A percentile compares a stretch with the other conserved stretches of the same genome.
These are phyloP conservation scores for Stromatinia cepivora DNA, from an alignment of 2,329 filamentous ascomycete species.

Conservation along the genomic window DNA sequence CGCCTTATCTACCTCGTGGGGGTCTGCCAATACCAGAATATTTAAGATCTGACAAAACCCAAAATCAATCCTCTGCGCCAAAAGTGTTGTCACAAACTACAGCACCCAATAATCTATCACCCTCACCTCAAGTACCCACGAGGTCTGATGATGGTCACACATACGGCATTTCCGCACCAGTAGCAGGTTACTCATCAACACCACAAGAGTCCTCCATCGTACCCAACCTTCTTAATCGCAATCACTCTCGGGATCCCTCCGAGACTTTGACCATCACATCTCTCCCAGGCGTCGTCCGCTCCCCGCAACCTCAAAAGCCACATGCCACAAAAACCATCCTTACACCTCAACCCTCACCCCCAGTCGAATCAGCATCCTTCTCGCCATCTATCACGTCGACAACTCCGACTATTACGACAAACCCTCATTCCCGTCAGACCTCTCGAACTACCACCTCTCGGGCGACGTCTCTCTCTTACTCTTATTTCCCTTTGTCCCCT, in stretches of 20 bases:
- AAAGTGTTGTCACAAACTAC: conserved; percentile 35
- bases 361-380: neutral
- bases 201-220: neutral
- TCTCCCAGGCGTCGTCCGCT: conserved; percentile 29
- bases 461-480: conserved; percentile 24
- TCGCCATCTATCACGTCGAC: conserved; percentile 4
- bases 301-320: conserved; percentile 36
- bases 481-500: conserved; percentile 15
- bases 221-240: conserved; percentile 23
- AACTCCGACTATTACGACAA: conserved; percentile 5
- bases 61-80: conserved; percentile 26
- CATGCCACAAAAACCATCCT: conserved; percentile 30
- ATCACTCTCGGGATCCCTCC: conserved; percentile 33
- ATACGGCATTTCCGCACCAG: neutral
- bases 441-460: conserved; percentile 19
- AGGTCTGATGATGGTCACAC: conserved; percentile 31
- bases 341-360: conserved; percentile 32
- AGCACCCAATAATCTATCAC: conserved; percentile 26
- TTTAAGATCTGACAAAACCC: conserved; percentile 30
- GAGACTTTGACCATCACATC: conserved; percentile 38
- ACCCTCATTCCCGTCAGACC: conserved; percentile 12
- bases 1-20: conserved; percentile 18
- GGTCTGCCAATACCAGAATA: conserved; percentile 35
- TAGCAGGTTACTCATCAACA: neutral
- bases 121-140: conserved; percentile 27